A percentile compares a stretch with the other conserved stretches of the same genome.
These are phyloP conservation scores for Fusarium sp. DNA, from an alignment of 2,329 filamentous ascomycete genomes.

Conservation along the genomic window DNA sequence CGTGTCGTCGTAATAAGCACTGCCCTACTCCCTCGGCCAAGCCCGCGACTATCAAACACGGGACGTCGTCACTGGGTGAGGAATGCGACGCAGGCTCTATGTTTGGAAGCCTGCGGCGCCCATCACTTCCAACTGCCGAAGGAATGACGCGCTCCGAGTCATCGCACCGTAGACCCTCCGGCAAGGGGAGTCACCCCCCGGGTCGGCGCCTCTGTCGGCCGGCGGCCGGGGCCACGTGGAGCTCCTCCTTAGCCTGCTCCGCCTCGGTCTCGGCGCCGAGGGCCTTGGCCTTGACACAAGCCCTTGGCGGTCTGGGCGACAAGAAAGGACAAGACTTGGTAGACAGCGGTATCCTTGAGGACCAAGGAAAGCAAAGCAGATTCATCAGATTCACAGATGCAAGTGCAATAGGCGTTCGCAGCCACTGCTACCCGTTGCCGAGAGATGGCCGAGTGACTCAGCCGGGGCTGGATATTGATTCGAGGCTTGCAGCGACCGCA, in stretches of 20 bases:
- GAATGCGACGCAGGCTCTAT: not conserved
- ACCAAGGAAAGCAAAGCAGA: not conserved
- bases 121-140: not conserved
- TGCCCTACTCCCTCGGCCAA: not conserved
- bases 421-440: not conserved
- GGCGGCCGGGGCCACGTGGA: not conserved
- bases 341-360: not conserved
- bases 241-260: conserved; percentile 1
- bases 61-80: not conserved
- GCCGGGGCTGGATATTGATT: not conserved
- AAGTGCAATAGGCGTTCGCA: not conserved
- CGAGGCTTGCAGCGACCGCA: not conserved
- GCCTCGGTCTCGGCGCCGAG: conserved; percentile 6
- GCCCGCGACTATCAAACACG: not conserved
- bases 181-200: conserved; percentile 19
- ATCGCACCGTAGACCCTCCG: not conserved
- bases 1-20: conserved; percentile 7
- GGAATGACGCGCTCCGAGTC: not conserved
- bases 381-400: not conserved
- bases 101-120: not conserved
- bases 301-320: conserved; percentile 7
- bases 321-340: conserved; percentile 2
- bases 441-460: conserved; percentile 37
- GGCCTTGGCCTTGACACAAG: conserved; percentile 3
- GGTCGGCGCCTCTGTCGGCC: conserved; percentile 21